Evolutionary conservation across 1,284 basidiomycete species (phyloP), one percentile per base, ranked within the genome.

Genomic region (Agroathelia rolfsii): DNA sequence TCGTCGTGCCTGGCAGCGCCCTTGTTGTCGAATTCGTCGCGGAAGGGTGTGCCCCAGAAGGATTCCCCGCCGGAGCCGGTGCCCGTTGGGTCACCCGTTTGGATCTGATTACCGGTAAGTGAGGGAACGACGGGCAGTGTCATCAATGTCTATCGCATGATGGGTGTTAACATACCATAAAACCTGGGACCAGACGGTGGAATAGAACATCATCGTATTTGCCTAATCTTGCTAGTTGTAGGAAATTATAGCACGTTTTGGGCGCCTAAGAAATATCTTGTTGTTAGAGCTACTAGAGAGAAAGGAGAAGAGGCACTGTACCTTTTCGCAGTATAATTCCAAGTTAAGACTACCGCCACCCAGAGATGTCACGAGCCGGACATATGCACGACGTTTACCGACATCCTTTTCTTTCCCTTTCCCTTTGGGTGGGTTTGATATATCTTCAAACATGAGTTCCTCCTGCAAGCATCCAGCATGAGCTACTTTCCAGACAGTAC

Each of bases 241-340:
- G 61, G 57, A 97, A 98, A 58, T 98, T 98, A 57, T 96, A 98
- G 49, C 92, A 94, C 1, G 94, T 96, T 59, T 94, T 93, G 0
- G 94, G 94, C 5, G 93, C 94, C 76, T 90, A 37, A 17, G 31
- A n/a, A n/a, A n/a, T n/a, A n/a, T n/a, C n/a, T n/a, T n/a, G n/a
- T n/a, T n/a, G n/a, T n/a, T n/a, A n/a, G n/a, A n/a, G n/a, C n/a
- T n/a, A n/a, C n/a, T n/a, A n/a, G n/a, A n/a, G n/a, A n/a, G n/a
- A n/a, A n/a, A n/a, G n/a, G n/a, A 34, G 5, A 34, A 26, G n/a
- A 19, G 5, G 13, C 32, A 24, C 34, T 44, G 16, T 23, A 81
- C 85, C 64, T 86, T 86, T 55, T 92, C 86, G 50, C 86, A 92
- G 50, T 83, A 93, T 10, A 98, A 63, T 55, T 98, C 94, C 14